These are phyloP conservation scores for Podospora didyma DNA, from an alignment of 495 filamentous ascomycete genomes.

Conservation along the genomic window DNA sequence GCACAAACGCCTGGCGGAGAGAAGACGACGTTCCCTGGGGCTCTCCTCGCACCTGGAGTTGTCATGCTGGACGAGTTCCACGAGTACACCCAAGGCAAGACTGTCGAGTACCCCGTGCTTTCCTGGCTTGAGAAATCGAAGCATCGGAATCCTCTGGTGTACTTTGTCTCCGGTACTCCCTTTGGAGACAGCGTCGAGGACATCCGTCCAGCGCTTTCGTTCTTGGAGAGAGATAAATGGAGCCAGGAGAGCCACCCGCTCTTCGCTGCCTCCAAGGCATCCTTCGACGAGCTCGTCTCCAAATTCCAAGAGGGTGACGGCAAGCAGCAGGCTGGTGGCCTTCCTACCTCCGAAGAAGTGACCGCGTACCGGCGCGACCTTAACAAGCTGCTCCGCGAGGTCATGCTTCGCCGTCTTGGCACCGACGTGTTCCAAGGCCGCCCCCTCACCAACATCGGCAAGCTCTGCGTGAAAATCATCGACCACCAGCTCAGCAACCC, in stretches of 20 bases:
- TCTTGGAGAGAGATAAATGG: conserved; percentile 15
- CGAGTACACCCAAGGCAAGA: conserved; percentile 15
- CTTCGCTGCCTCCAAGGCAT: background rate
- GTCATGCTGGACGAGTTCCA: conserved; percentile 28
- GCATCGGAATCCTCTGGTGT: conserved; percentile 11
- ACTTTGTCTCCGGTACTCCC: conserved; percentile 27
- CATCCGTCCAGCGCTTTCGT: conserved; percentile 7
- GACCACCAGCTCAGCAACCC: conserved; percentile 15
- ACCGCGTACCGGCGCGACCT: conserved; percentile 15
- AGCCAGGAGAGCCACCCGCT: conserved; percentile 1
- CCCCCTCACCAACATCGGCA: conserved; percentile 17
- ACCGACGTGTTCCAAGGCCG: conserved; percentile 19
- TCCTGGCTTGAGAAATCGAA: conserved; percentile 21
- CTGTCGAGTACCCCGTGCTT: background rate
- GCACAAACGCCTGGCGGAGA: too few relatives aligned
- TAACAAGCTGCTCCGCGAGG: conserved; percentile 10
- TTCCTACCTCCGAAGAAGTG: background rate
- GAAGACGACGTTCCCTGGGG: too few relatives aligned
- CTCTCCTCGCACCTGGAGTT: conserved; percentile 18
- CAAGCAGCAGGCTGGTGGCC: conserved; percentile 4
- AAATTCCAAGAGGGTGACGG: conserved; percentile 5
- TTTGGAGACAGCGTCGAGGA: conserved; percentile 15
- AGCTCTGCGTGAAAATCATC: conserved; percentile 20
- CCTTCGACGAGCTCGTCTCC: conserved; percentile 11
- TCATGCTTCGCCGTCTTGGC: conserved; percentile 25